Evolutionary conservation across 495 filamentous ascomycete species (phyloP).

Genomic region (Friedmanniomyces simplex): DNA sequence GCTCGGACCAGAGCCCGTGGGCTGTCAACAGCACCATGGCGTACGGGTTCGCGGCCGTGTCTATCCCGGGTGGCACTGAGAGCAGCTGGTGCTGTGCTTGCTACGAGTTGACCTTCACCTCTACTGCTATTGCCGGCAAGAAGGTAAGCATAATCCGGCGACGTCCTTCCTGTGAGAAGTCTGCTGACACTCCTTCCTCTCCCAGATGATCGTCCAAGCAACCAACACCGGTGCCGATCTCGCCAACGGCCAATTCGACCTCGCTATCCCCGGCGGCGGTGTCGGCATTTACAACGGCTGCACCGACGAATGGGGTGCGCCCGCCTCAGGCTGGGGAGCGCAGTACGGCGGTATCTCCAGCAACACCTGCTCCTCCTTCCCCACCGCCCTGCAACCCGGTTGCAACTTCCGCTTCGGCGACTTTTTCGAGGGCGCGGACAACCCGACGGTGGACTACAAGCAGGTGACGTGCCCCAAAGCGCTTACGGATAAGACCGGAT

Average conservation of each 20-base stretch:
- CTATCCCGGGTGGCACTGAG: constrained; percentile 43
- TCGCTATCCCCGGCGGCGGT: constrained; percentile 58
- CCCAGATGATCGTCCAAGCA: constrained; percentile 52
- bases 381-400: constrained; percentile 46
- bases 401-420: constrained; percentile 57
- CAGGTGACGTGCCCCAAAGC: constrained; percentile 50
- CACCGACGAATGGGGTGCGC: constrained; percentile 44
- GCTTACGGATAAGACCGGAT: constrained; percentile 48
- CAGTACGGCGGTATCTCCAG: constrained; percentile 51
- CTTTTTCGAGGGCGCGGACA: constrained; percentile 54
- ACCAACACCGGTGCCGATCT: constrained; percentile 56
- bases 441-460: constrained; percentile 47
- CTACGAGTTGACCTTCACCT: constrained; percentile 54
- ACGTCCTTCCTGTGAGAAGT: neutral
- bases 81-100: constrained; percentile 55
- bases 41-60: constrained; percentile 57
- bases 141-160: constrained; percentile 33
- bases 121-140: constrained; percentile 44
- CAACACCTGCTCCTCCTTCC: constrained; percentile 45
- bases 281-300: constrained; percentile 53
- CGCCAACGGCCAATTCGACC: constrained; percentile 50
- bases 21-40: constrained; percentile 44
- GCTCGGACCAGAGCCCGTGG: constrained; percentile 53
- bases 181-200: constrained; percentile 18
- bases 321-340: constrained; percentile 42